These are phyloP conservation scores for Ramalina intermedia DNA, from an alignment of 495 filamentous ascomycete genomes.

Conservation along the genomic window DNA sequence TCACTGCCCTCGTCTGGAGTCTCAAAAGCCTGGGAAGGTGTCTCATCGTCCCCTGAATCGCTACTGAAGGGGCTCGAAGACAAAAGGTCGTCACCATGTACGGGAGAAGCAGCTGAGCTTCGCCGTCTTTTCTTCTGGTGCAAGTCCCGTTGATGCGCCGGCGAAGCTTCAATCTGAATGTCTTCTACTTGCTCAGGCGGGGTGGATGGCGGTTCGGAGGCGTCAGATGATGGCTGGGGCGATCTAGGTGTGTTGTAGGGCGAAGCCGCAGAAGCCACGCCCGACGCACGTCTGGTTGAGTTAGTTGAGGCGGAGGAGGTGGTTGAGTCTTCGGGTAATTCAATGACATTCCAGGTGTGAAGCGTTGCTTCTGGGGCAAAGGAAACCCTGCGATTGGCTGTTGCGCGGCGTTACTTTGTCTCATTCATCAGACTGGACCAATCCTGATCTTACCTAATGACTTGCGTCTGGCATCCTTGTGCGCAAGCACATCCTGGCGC, in stretches of 20 bases:
- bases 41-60: slow-evolving; percentile 47
- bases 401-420: background rate
- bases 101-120: slow-evolving; percentile 47
- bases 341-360: slow-evolving; percentile 93
- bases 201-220: slow-evolving; percentile 49
- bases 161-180: slow-evolving; percentile 43
- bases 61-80: slow-evolving; percentile 72
- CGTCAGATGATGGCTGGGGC: slow-evolving; percentile 27
- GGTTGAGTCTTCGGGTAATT: slow-evolving; percentile 75
- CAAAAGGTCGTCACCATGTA: slow-evolving; percentile 46
- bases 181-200: slow-evolving; percentile 48
- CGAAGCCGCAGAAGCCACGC: slow-evolving; percentile 29
- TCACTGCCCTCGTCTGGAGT: slow-evolving; percentile 36
- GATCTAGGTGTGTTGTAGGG: slow-evolving; percentile 32
- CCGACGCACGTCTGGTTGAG: slow-evolving; percentile 55
- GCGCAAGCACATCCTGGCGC: slow-evolving; percentile 51
- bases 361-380: slow-evolving; percentile 96
- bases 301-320: slow-evolving; percentile 65
- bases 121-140: slow-evolving; percentile 51
- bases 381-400: slow-evolving; percentile 59
- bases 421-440: background rate
- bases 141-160: slow-evolving; percentile 52
- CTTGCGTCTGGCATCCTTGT: slow-evolving; percentile 75
- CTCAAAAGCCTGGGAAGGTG: slow-evolving; percentile 28
- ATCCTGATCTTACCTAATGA: slow-evolving; percentile 44